Percentiles rank a stretch among this genome's conserved stretches.
Conservation (phyloP, 1,284 basidiomycete species). For the Blastosporella zonata region DNA sequence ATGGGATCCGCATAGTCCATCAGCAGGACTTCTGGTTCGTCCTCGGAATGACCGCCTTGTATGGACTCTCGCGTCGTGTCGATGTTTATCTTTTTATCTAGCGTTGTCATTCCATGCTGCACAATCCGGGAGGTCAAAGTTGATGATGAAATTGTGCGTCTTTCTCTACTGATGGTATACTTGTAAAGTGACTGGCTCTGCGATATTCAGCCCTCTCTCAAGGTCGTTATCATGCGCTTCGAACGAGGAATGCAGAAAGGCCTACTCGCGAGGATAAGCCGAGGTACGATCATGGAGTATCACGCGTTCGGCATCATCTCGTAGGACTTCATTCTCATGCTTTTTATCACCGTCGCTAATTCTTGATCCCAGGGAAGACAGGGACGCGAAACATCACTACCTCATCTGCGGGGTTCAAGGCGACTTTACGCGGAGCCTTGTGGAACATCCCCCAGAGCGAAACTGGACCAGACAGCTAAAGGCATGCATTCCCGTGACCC, state of each 20-base stretch:
- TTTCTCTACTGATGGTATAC: background rate
- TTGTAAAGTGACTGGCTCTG: constrained; percentile 6
- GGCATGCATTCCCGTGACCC: constrained; percentile 30
- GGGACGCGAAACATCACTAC: constrained; percentile 60
- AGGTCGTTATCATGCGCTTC: constrained; percentile 64
- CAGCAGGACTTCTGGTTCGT: constrained; percentile 81
- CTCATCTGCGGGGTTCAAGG: constrained; percentile 71
- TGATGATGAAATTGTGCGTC: constrained; percentile 68
- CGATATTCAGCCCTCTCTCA: constrained; percentile 55
- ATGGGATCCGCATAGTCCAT: constrained; percentile 50
- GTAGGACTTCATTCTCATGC: constrained; percentile 32
- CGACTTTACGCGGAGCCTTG: constrained; percentile 64
- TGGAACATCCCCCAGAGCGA: constrained; percentile 57
- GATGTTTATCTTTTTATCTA: constrained; percentile 24
- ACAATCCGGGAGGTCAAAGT: constrained; percentile 71
- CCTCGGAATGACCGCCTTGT: constrained; percentile 72
- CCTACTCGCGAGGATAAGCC: constrained; percentile 62
- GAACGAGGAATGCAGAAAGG: constrained; percentile 73
- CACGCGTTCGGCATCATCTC: constrained; percentile 72
- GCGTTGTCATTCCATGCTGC: constrained; percentile 71
- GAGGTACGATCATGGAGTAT: constrained; percentile 64
- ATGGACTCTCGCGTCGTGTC: constrained; percentile 26
- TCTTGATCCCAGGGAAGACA: constrained; percentile 46
- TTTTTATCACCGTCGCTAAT: constrained; percentile 8
- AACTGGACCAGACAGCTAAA: constrained; percentile 71